Percentiles rank a stretch among this genome's conserved stretches.
These are phyloP conservation scores for Rosellinia necatrix DNA, from an alignment of 2,329 filamentous ascomycete species.

Conservation along the genomic window DNA sequence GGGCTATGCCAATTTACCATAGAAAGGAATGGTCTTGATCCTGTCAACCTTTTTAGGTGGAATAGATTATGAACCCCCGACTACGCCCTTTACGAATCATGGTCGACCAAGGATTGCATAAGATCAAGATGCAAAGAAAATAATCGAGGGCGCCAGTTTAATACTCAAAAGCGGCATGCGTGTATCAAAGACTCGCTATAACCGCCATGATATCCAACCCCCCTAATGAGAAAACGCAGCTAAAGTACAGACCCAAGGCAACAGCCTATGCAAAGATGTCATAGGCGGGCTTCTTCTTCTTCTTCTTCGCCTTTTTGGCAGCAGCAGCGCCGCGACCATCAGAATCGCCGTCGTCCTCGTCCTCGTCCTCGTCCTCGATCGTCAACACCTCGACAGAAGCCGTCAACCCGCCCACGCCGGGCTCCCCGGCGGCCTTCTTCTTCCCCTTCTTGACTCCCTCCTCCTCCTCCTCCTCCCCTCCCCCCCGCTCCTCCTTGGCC, in stretches of 20 bases:
- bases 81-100: no score
- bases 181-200: not conserved
- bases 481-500: slow-evolving; percentile 56
- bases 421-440: slow-evolving; percentile 54
- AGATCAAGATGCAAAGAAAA: no score
- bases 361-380: slow-evolving; percentile 31
- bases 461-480: slow-evolving; percentile 39
- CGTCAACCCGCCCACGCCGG: slow-evolving; percentile 65
- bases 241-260: not conserved
- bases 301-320: no score
- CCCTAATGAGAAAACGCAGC: not conserved
- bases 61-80: no score
- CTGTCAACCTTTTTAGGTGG: no score
- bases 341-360: not conserved
- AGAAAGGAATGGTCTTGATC: no score
- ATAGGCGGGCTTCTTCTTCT: slow-evolving; percentile 3
- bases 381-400: slow-evolving; percentile 60
- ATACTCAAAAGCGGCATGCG: no score
- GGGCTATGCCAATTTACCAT: no score
- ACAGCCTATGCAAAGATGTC: slow-evolving; percentile 20
- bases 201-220: not conserved
- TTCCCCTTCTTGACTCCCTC: slow-evolving; percentile 68
- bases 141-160: no score
- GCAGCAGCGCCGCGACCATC: no score
- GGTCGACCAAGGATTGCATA: no score